Conservation (phyloP, 108 stramenopile species). For the Cyclotella cryptica region DNA sequence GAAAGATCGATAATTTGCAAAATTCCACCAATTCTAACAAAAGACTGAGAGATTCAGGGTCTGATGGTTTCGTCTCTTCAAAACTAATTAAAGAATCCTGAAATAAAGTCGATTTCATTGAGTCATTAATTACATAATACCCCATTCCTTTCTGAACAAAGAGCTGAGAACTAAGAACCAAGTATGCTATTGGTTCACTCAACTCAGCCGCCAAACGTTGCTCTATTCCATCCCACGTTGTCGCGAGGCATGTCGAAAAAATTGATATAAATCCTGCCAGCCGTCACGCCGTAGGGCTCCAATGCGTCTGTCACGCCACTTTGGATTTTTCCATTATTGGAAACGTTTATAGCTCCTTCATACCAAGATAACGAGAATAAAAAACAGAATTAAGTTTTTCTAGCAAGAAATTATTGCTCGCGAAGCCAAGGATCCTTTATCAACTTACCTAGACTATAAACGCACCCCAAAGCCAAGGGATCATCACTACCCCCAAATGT, state of each 20-base stretch:
- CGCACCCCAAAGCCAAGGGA: constrained; percentile 70
- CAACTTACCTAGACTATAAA: constrained; percentile 70
- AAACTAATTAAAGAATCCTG: background rate
- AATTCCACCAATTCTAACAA: background rate
- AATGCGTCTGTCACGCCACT: constrained; percentile 74
- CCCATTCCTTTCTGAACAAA: too few relatives aligned
- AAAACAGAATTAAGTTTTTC: background rate
- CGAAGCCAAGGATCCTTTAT: background rate
- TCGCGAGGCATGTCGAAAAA: constrained; percentile 86
- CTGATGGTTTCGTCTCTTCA: background rate
- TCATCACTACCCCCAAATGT: constrained; percentile 80
- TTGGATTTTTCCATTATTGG: constrained; percentile 75
- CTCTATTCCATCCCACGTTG: constrained; percentile 81
- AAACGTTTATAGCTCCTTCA: constrained; percentile 55
- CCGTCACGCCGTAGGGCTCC: constrained; percentile 63
- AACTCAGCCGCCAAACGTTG: constrained; percentile 82
- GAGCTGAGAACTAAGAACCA: too few relatives aligned
- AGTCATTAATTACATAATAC: too few relatives aligned
- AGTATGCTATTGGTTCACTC: too few relatives aligned
- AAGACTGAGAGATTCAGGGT: constrained; percentile 1
- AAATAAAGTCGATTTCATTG: too few relatives aligned
- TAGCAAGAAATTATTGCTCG: background rate
- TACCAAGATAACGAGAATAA: background rate
- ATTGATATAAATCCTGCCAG: constrained; percentile 82
- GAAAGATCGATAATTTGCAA: background rate